Evolutionary conservation across 2,329 filamentous ascomycete species (phyloP).

Genomic region (Nigrospora sphaerica): DNA sequence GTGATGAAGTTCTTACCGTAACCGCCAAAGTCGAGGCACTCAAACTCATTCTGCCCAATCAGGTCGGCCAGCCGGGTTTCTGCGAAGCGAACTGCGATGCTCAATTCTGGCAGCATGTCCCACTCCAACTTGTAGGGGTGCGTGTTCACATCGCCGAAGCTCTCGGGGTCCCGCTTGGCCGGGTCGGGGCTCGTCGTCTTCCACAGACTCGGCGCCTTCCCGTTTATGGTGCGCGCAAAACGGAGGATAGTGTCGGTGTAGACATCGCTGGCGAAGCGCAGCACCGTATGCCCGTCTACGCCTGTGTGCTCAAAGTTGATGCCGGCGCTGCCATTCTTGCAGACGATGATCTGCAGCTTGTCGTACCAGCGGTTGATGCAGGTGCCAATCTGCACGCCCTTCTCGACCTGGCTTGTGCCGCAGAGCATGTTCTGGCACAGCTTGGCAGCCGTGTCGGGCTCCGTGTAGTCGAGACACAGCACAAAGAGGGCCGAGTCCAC

Average conservation of each 20-base stretch:
- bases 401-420: slow-evolving; percentile 84
- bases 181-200: slow-evolving; percentile 85
- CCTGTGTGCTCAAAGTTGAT: slow-evolving; percentile 99
- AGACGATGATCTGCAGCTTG: slow-evolving; percentile 97
- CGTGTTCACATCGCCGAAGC: slow-evolving; percentile 88
- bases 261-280: slow-evolving; percentile 91
- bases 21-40: slow-evolving; percentile 78
- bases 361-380: slow-evolving; percentile 99
- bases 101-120: slow-evolving; percentile 91
- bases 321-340: slow-evolving; percentile 94
- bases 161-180: slow-evolving; percentile 81
- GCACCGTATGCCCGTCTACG: slow-evolving; percentile 92
- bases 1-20: slow-evolving; percentile 99
- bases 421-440: slow-evolving; percentile 99
- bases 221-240: slow-evolving; percentile 92
- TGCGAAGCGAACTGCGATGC: slow-evolving; percentile 86
- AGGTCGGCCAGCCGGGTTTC: slow-evolving; percentile 91
- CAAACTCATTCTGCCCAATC: slow-evolving; percentile 94
- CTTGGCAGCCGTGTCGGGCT: slow-evolving; percentile 70
- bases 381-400: slow-evolving; percentile 91
- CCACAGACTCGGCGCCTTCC: slow-evolving; percentile 86
- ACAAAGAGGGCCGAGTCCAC: slow-evolving; percentile 92
- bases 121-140: slow-evolving; percentile 95
- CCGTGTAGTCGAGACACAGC: slow-evolving; percentile 86
- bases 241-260: slow-evolving; percentile 97